Conservation (phyloP, 345 rosid species). For the Lumnitzera racemosa region DNA sequence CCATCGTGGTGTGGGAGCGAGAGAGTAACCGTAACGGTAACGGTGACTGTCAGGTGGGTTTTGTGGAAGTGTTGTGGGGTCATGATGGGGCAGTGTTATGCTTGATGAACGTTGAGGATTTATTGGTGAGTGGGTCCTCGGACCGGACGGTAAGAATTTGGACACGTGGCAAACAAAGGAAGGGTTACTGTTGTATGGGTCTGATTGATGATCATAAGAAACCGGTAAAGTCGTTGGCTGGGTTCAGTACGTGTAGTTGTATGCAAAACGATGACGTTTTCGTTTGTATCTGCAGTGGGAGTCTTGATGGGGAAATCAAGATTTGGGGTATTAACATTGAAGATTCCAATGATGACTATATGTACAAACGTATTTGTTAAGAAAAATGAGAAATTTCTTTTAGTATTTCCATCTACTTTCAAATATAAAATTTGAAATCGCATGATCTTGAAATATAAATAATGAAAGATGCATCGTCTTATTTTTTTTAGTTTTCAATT, state of each 20-base stretch:
- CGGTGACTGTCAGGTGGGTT: conserved; percentile 12
- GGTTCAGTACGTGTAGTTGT: conserved; percentile 3
- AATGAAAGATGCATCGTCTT: too few relatives aligned
- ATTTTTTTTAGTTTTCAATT: too few relatives aligned
- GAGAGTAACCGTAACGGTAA: not conserved
- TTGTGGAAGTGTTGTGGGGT: conserved; percentile 27
- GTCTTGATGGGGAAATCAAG: conserved; percentile 44
- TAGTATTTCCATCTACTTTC: too few relatives aligned
- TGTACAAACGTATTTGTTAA: too few relatives aligned
- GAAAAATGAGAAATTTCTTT: too few relatives aligned
- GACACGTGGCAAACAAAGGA: conserved; percentile 16
- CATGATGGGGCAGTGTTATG: conserved; percentile 36
- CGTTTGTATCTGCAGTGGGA: conserved; percentile 32
- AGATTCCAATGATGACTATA: not conserved
- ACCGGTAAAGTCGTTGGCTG: conserved; percentile 40
- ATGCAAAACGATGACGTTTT: conserved; percentile 8
- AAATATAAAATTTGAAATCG: too few relatives aligned
- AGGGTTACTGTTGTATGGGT: conserved; percentile 21
- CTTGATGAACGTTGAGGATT: conserved; percentile 21
- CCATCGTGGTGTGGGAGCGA: conserved; percentile 36
- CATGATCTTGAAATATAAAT: too few relatives aligned
- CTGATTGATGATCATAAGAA: conserved; percentile 37
- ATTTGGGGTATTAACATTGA: conserved; percentile 20
- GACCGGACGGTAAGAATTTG: conserved; percentile 46
- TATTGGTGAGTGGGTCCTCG: conserved; percentile 35